A percentile compares a stretch with the other conserved stretches of the same genome.
These are phyloP conservation scores for Populus ilicifolia DNA, from an alignment of 345 rosid species.

Conservation along the genomic window DNA sequence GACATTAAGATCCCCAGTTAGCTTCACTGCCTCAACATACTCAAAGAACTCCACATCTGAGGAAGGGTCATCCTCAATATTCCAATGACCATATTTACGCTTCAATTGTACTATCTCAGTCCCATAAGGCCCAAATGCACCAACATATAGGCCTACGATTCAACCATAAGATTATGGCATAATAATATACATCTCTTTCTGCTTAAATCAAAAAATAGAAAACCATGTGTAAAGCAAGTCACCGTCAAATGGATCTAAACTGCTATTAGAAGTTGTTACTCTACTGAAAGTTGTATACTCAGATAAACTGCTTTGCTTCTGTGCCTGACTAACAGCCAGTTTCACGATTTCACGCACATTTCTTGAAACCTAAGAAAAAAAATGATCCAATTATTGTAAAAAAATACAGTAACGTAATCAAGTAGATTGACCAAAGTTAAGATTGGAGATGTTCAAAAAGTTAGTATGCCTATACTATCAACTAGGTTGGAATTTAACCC, in stretches of 20 bases:
- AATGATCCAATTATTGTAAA: slow-evolving; percentile 1
- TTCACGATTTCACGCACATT: slow-evolving; percentile 80
- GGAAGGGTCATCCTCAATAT: slow-evolving; percentile 43
- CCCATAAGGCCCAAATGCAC: slow-evolving; percentile 95
- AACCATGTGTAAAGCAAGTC: slow-evolving; percentile 7
- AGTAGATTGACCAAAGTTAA: background rate
- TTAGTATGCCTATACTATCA: background rate
- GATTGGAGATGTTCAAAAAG: background rate
- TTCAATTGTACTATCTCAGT: slow-evolving; percentile 88
- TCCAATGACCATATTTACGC: slow-evolving; percentile 88
- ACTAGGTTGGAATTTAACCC: background rate
- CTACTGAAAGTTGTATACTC: slow-evolving; percentile 73
- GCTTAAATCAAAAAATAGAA: slow-evolving; percentile 5
- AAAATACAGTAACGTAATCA: background rate
- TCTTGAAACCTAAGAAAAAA: slow-evolving; percentile 55
- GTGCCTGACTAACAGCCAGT: slow-evolving; percentile 77
- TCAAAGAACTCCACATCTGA: slow-evolving; percentile 79
- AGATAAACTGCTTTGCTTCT: slow-evolving; percentile 55
- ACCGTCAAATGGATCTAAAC: slow-evolving; percentile 89
- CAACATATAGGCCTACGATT: slow-evolving; percentile 76
- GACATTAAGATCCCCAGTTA: slow-evolving; percentile 97
- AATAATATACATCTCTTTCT: background rate
- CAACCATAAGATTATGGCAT: slow-evolving; percentile 9
- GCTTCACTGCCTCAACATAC: slow-evolving; percentile 93
- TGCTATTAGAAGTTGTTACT: slow-evolving; percentile 53